A percentile compares a stretch with the other conserved stretches of the same genome.
phyloP scores from a whole-genome alignment of 1,284 basidiomycete genomes.

The Ustilago sp. region DNA sequence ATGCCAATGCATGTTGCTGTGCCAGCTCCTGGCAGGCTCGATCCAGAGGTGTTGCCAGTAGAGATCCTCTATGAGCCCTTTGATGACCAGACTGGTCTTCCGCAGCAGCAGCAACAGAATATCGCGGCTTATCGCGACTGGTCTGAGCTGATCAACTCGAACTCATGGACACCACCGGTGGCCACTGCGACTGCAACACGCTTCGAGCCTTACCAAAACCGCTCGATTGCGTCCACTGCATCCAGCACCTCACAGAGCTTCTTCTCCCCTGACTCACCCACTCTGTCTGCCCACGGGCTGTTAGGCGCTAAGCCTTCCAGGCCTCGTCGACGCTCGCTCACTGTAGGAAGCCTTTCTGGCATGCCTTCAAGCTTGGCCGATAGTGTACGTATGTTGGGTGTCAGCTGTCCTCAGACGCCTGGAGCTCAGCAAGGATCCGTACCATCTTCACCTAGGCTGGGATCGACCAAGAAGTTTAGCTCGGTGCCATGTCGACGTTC shows the following conservation, averaged over 20 bases:
- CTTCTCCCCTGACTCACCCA: not conserved
- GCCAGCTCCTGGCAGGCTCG: conserved; percentile 30
- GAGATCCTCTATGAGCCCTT: conserved; percentile 2
- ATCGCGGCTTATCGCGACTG: not conserved
- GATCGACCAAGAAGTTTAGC: conserved; percentile 9
- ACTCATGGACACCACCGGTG: not conserved
- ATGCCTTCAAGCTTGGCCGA: conserved; percentile 15
- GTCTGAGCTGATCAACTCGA: conserved; percentile 1
- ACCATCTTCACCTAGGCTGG: conserved; percentile 6
- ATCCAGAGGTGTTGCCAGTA: conserved; percentile 3
- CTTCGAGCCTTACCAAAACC: conserved; percentile 19
- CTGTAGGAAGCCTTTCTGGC: conserved; percentile 15
- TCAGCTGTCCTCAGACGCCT: conserved; percentile 10
- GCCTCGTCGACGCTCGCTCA: conserved; percentile 19
- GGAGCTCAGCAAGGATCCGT: conserved; percentile 3
- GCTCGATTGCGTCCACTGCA: conserved; percentile 13
- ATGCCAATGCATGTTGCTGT: conserved; percentile 3
- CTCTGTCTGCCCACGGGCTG: not conserved
- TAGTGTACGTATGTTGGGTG: conserved; percentile 16
- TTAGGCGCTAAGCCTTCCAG: not conserved
- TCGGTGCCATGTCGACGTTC: conserved; percentile 24
- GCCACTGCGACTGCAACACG: not conserved
- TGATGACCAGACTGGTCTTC: too few species aligned
- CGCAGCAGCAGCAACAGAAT: conserved; percentile 4
- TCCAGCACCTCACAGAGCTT: conserved; percentile 17